These are phyloP conservation scores for Diplogelasinospora grovesii DNA, from an alignment of 495 filamentous ascomycete genomes.

Conservation along the genomic window DNA sequence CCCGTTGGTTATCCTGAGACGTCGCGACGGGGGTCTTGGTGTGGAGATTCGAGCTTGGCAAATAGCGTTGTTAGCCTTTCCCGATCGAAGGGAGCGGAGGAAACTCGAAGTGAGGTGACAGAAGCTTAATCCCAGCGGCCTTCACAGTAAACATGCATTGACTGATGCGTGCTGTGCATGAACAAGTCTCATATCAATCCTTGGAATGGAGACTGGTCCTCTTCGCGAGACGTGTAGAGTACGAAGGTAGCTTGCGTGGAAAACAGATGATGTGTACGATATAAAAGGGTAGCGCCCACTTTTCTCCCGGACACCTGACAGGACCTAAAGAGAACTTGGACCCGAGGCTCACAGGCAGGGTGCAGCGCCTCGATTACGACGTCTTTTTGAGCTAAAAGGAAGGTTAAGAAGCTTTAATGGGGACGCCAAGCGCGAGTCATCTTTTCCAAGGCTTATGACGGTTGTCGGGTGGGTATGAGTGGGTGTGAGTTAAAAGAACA, in stretches of 20 bases:
- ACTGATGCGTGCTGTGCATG: neutral
- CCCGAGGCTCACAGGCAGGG: too few relatives aligned
- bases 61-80: conserved; percentile 7
- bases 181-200: neutral
- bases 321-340: too few relatives aligned
- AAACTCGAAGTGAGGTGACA: conserved; percentile 9
- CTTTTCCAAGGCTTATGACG: too few relatives aligned
- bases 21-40: conserved; percentile 11
- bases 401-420: too few relatives aligned
- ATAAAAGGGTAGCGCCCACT: too few relatives aligned
- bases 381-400: too few relatives aligned
- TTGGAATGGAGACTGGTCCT: neutral
- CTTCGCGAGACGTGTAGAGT: neutral
- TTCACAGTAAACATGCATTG: conserved; percentile 1
- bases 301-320: too few relatives aligned
- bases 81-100: neutral
- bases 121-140: conserved; percentile 18
- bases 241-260: neutral
- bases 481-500: too few relatives aligned
- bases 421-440: too few relatives aligned
- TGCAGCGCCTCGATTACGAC: too few relatives aligned
- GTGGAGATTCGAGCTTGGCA: conserved; percentile 14
- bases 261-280: too few relatives aligned
- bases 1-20: conserved; percentile 15
- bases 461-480: too few relatives aligned